These are phyloP conservation scores for Solanum lignicaule DNA, from an alignment of 257 asterid genomes.

Conservation along the genomic window DNA sequence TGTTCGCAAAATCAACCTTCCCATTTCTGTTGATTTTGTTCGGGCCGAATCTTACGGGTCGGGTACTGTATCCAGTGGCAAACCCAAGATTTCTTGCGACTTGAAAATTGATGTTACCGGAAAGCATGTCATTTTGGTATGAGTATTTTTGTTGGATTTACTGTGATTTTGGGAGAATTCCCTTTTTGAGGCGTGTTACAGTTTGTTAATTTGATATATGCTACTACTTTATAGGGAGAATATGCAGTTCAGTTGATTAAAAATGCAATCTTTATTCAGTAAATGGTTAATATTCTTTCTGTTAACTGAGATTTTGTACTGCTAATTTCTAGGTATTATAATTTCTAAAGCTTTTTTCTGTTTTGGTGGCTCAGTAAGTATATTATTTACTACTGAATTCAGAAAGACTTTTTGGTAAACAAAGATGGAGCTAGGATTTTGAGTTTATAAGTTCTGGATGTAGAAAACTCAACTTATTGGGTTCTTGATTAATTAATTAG, in stretches of 20 bases:
- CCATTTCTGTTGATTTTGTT: conserved; percentile 59
- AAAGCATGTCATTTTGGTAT: conserved; percentile 73
- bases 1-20: conserved; percentile 49
- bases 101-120: conserved; percentile 63
- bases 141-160: not conserved
- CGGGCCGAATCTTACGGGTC: conserved; percentile 81
- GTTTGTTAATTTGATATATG: no score
- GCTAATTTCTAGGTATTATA: no score
- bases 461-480: not conserved
- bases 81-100: conserved; percentile 56
- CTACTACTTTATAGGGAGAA: not conserved
- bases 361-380: no score
- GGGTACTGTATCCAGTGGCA: conserved; percentile 64
- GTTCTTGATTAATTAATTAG: not conserved
- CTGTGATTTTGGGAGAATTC: not conserved
- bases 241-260: not conserved
- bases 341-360: no score
- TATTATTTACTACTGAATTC: no score
- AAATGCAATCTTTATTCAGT: not conserved
- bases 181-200: not conserved
- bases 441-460: not conserved
- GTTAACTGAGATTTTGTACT: not conserved
- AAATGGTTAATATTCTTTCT: not conserved
- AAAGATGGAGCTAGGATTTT: not conserved
- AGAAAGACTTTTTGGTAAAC: no score